phyloP scores from a whole-genome alignment of 2,329 filamentous ascomycete genomes.

The Monilinia fructigena region DNA sequence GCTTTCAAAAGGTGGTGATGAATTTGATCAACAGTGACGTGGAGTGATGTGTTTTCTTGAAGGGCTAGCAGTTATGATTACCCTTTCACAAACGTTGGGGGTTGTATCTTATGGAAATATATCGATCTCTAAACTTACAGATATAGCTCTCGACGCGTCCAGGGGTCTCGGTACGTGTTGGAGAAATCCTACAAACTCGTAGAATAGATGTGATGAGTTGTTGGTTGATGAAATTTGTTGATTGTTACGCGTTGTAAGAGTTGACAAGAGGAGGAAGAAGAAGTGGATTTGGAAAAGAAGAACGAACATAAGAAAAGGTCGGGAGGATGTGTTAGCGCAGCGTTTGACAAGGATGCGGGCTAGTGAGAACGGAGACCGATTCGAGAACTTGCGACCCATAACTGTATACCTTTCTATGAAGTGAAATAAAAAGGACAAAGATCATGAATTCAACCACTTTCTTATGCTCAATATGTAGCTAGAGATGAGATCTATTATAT shows the following conservation, averaged over 20 bases:
- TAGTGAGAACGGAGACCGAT: conserved; percentile 22
- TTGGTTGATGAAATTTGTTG: conserved; percentile 33
- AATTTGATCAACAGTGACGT: conserved; percentile 23
- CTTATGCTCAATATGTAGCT: conserved; percentile 66
- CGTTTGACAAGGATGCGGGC: conserved; percentile 23
- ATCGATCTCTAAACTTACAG: conserved; percentile 34
- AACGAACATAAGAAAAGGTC: conserved; percentile 22
- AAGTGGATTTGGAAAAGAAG: conserved; percentile 31
- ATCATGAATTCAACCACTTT: conserved; percentile 43
- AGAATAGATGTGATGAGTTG: conserved; percentile 36
- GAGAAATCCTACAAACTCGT: conserved; percentile 37
- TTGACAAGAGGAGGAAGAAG: conserved; percentile 41
- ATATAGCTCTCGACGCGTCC: conserved; percentile 37
- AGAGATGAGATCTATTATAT: conserved; percentile 43
- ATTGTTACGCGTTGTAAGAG: conserved; percentile 34
- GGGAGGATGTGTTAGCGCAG: conserved; percentile 34
- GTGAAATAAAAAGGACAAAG: background rate
- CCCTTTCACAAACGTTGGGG: background rate
- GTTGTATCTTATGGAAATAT: conserved; percentile 15
- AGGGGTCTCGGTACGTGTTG: conserved; percentile 28
- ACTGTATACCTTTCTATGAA: conserved; percentile 2
- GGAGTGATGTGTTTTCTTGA: conserved; percentile 7
- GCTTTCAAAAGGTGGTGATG: conserved; percentile 19
- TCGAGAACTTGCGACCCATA: conserved; percentile 23
- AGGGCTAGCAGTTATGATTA: conserved; percentile 6